A percentile compares a stretch with the other conserved stretches of the same genome.
These are phyloP conservation scores for Plantago major DNA, from an alignment of 257 asterid genomes.

Conservation along the genomic window DNA sequence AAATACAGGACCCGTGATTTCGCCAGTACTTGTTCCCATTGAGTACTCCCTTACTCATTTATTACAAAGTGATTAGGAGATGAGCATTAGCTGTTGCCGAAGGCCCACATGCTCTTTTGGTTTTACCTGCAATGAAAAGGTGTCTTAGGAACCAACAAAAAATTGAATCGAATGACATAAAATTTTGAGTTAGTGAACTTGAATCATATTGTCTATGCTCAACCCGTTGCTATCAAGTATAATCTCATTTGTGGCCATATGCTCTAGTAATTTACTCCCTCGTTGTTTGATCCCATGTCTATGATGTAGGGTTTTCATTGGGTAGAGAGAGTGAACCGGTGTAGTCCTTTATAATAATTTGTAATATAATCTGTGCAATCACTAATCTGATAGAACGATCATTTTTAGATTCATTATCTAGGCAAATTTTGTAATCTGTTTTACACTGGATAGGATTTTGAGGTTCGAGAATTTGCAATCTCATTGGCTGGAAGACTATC, in stretches of 20 bases:
- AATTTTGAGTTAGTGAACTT: neutral
- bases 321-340: slow-evolving; percentile 12
- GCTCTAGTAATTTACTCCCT: slow-evolving; percentile 2
- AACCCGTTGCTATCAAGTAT: neutral
- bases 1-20: too few species aligned
- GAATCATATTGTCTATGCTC: neutral
- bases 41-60: neutral
- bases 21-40: neutral
- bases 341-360: slow-evolving; percentile 12
- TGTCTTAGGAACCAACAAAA: too few species aligned
- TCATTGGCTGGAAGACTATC: slow-evolving; percentile 96
- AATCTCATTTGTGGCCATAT: neutral
- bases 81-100: neutral
- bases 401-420: slow-evolving; percentile 14
- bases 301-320: slow-evolving; percentile 1
- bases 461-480: slow-evolving; percentile 87
- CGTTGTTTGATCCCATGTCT: neutral
- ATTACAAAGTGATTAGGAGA: neutral
- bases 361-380: slow-evolving; percentile 7
- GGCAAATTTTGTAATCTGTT: slow-evolving; percentile 19
- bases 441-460: slow-evolving; percentile 55
- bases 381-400: slow-evolving; percentile 5
- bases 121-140: slow-evolving; percentile 7
- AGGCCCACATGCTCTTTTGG: neutral
- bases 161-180: slow-evolving; percentile 2